Base-by-base conservation (phyloP, 73 alveolate species). In the Paramecium bursaria region DNA sequence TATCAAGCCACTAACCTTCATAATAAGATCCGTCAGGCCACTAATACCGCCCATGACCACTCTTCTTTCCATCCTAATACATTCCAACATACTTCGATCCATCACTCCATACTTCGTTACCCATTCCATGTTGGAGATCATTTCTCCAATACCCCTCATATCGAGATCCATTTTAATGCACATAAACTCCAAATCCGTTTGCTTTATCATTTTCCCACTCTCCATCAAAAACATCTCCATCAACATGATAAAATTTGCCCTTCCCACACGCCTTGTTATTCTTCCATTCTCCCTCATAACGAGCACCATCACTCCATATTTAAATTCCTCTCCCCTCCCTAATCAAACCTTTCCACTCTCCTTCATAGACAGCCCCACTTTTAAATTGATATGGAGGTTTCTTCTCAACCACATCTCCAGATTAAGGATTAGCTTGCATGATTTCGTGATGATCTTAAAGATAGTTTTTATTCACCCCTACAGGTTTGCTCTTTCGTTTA, bases 131-230 rank as follows among this genome's bases (percentile, higher is more conserved):
- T 54, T 87, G 5, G 0, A 57, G 49, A 91, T 91, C 94, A 47
- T 91, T 73, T 21, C 77, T 46, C 94, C 94, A 91, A 74, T 79
- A 35, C 22, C 96, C 96, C 77, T 87, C 90, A 73, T 91, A 91
- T 3, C 73, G 50, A 29, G 96, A 91, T 14, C 94, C 92, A 86
- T 91, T 87, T 35, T 80, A 86, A 57, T 91, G 94, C 26, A 3
- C 73, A 91, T 87, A 91, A 49, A 80, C 91, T 23, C 96, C 96
- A 39, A 73, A 67, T 23, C 96, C 96, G 61, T 91, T 80, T 6
- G 92, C 91, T 11, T 79, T 74, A 39, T 52, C 92, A 42, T 67
- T 44, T 51, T 60, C 31, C 76, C 90, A 86, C 29, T 77, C 75
- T 26, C 92, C 92, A 17, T 86, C 92, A 46, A 35, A 76, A 22